A percentile compares a stretch with the other conserved stretches of the same genome.
phyloP scores from a whole-genome alignment of 331 rosid genomes.

The Rhamnella rubrinervis region DNA sequence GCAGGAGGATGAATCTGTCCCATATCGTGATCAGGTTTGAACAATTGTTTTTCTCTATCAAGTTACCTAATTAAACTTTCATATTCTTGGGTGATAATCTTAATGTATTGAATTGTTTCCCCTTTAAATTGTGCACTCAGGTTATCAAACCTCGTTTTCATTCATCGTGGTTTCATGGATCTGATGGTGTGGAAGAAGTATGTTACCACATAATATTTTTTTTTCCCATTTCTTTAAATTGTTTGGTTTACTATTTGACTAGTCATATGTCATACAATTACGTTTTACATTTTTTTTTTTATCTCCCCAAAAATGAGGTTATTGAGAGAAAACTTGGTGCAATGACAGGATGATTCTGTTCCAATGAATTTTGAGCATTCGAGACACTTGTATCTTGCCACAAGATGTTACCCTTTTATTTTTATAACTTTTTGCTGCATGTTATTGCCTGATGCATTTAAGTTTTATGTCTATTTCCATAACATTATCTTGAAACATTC shows the following conservation, averaged over 20 bases:
- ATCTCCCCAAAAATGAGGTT: background rate
- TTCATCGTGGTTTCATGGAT: constrained; percentile 90
- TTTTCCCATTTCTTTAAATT: constrained; percentile 28
- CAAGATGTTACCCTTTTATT: background rate
- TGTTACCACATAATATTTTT: constrained; percentile 23
- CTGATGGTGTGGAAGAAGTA: constrained; percentile 88
- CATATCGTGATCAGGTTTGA: constrained; percentile 95
- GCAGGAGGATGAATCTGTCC: constrained; percentile 96
- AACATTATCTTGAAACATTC: background rate
- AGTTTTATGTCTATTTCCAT: background rate
- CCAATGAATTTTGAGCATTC: background rate
- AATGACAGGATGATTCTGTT: constrained; percentile 64
- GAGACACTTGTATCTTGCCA: background rate
- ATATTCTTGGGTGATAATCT: background rate
- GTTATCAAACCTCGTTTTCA: constrained; percentile 99
- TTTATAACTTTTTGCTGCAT: background rate
- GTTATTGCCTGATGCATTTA: background rate
- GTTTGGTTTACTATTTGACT: constrained; percentile 24
- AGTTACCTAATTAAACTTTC: constrained; percentile 11
- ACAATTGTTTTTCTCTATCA: constrained; percentile 13
- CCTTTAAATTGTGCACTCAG: constrained; percentile 36
- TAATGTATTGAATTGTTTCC: constrained; percentile 5
- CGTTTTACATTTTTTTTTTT: background rate
- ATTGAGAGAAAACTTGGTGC: constrained; percentile 7
- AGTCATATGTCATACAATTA: constrained; percentile 3